A percentile compares a stretch with the other conserved stretches of the same genome.
phyloP scores from a whole-genome alignment of 768 basidiomycete genomes.

The Lactarius psammicola region DNA sequence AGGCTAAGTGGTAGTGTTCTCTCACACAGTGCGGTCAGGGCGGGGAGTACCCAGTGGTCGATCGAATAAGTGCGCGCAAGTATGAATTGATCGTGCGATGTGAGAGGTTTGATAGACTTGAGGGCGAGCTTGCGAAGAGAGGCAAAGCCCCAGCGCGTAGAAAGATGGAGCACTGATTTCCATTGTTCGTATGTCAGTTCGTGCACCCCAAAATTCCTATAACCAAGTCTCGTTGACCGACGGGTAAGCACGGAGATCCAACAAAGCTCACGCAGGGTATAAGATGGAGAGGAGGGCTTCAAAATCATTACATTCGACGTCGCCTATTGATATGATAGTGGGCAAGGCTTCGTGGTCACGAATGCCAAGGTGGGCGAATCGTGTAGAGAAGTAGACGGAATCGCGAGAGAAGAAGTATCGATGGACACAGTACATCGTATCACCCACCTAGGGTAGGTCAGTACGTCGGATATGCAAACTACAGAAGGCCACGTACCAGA shows the following conservation, averaged over 20 bases:
- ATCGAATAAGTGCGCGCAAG: conserved; percentile 13
- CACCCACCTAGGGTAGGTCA: conserved; percentile 20
- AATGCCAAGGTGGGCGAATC: conserved; percentile 10
- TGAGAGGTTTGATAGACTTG: not conserved
- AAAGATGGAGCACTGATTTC: conserved; percentile 15
- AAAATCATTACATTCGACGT: conserved; percentile 18
- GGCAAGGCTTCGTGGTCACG: conserved; percentile 15
- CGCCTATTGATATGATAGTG: conserved; percentile 8
- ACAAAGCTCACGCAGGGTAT: conserved; percentile 25
- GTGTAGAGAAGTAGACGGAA: conserved; percentile 22
- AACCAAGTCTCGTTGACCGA: too few species aligned
- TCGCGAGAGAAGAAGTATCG: conserved; percentile 28
- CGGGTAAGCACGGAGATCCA: not conserved
- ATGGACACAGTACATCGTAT: conserved; percentile 23
- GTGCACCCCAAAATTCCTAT: not conserved
- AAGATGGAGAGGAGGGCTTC: conserved; percentile 28
- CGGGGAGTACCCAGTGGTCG: conserved; percentile 4
- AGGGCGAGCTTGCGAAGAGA: conserved; percentile 21
- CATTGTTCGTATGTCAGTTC: conserved; percentile 18
- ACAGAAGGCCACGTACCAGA: conserved; percentile 2
- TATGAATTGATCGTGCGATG: conserved; percentile 5
- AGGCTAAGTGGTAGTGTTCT: not conserved
- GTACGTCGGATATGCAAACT: not conserved
- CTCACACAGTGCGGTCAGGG: conserved; percentile 1
- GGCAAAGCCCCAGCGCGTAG: conserved; percentile 20